Base-by-base conservation (phyloP, 2,329 filamentous ascomycete species). In the Teratosphaeria zuluensis region DNA sequence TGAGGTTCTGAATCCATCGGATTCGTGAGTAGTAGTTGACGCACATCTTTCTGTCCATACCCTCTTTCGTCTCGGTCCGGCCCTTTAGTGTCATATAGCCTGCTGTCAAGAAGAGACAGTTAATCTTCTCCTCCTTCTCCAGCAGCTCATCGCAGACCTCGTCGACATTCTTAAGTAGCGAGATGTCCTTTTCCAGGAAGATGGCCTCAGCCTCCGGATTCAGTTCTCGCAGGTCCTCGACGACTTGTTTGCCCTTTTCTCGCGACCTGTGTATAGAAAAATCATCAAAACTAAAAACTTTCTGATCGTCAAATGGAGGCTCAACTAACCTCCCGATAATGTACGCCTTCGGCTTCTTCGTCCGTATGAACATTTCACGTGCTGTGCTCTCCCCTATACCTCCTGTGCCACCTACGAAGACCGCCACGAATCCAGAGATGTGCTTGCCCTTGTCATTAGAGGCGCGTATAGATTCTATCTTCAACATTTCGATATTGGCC, bases 11-110 rank as follows among this genome's bases (percentile, higher is more conserved):
- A 12, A 80, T 75, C 65, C 85, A 81, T 46, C 81, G 81, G 62
- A 80, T 76, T 21, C 84, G 83, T 4, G 80, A 76, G 70, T 86
- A 85, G 70, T 80, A 81, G 21, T 75, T 74, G 16, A 86, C 74
- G 7, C 78, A 75, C 28, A 78, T 75, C 33, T 78, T 75, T 31
- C 77, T 73, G 56, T 82, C 77, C 1, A 88, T 73, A 2, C 81
- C 81, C 69, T 88, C 84, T 0, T 72, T 56, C 0, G 82, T 84
- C 60, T 84, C 83, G 11, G 68, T 65, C 5, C 75, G 66, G n/a
- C 75, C 75, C 51, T 68, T 67, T 6, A 76, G 58, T 2, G 75
- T 74, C 62, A 80, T 70, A 65, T 76, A 77, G 3, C 81, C 81
- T 1, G 76, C 76, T 1, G 75, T 81, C 56, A 83, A 74, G 64